phyloP scores from a whole-genome alignment of 768 basidiomycete genomes.

The Trametes cinnabarina region DNA sequence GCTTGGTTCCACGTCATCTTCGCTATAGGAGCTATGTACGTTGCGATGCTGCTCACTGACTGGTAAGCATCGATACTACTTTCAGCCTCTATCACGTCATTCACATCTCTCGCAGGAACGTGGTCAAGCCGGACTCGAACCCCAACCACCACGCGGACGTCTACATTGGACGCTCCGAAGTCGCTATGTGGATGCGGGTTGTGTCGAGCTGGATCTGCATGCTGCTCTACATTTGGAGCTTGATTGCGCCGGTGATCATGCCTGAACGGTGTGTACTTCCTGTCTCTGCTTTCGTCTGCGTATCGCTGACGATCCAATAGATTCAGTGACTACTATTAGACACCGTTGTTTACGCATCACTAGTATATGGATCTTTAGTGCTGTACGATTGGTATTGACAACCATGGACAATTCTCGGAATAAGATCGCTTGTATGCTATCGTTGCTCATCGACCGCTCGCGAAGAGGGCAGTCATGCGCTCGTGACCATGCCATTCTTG shows the following conservation, averaged over 20 bases:
- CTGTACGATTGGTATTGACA: constrained; percentile 5
- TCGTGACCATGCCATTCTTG: constrained; percentile 9
- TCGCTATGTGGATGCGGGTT: constrained; percentile 99
- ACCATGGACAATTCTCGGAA: too few species aligned
- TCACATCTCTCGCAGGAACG: constrained; percentile 52
- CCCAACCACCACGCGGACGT: constrained; percentile 65
- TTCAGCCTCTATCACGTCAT: neutral
- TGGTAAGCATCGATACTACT: constrained; percentile 60
- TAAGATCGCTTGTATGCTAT: too few species aligned
- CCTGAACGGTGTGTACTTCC: constrained; percentile 73
- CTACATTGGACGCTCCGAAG: constrained; percentile 92
- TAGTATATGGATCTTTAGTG: neutral
- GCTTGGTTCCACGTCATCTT: constrained; percentile 99
- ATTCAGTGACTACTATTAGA: constrained; percentile 26
- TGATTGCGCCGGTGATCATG: constrained; percentile 85
- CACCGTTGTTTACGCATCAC: neutral
- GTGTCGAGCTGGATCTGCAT: constrained; percentile 96
- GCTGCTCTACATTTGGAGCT: constrained; percentile 80
- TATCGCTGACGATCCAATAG: constrained; percentile 7
- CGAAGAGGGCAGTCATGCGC: too few species aligned
- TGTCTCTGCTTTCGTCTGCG: too few species aligned
- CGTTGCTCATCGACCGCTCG: too few species aligned
- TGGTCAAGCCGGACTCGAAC: constrained; percentile 52
- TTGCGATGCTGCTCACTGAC: constrained; percentile 94
- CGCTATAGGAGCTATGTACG: constrained; percentile 94